Base-by-base conservation (phyloP, 2,329 filamentous ascomycete species). In the Biscogniauxia sp. region DNA sequence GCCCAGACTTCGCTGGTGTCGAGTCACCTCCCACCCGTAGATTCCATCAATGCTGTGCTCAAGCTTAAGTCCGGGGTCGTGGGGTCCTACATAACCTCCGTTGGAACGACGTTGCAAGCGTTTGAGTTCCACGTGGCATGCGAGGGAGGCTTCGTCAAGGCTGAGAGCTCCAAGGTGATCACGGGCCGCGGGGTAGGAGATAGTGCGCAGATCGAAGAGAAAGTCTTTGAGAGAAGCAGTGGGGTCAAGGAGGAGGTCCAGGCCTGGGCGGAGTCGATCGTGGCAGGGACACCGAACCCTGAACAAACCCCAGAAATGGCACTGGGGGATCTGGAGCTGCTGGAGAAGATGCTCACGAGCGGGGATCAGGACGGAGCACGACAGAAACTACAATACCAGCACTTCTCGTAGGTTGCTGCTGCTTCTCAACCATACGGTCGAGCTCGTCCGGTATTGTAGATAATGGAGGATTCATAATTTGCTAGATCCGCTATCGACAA, bases 41-140 rank as follows among this genome's bases (percentile, higher is more conserved):
- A 92, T 70, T 89, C 88, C 1, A 76, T 91, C 55, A 82, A 86
- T 67, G 85, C 85, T 9, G 78, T 84, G 1, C 64, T 88, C 45
- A 80, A 79, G 69, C 80, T 85, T 1, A 77, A 77, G 60, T 80
- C 78, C 25, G 86, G 86, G 2, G 79, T 77, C 1, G 78, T 79
- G 0, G 88, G 88, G 1, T 84, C 81, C 5, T 82, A 88, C 54
- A 77, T 79, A 58, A 74, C 84, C n/a, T 84, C 81, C 1, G 83
- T 83, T 57, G 87, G 87, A 1, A 84, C 84, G 7, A 82, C 79
- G 8, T 70, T 84, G 64, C 75, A 73, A 5, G 80, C 81, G 0
- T 81, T 79, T 15, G 82, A 86, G 66, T 88, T 82, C 71, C 75
- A 81, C 6, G 75, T 89, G 56, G 84, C 80, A 1, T 85, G 82